Conservation (phyloP, 345 rosid species). For the Citrus reticulata region DNA sequence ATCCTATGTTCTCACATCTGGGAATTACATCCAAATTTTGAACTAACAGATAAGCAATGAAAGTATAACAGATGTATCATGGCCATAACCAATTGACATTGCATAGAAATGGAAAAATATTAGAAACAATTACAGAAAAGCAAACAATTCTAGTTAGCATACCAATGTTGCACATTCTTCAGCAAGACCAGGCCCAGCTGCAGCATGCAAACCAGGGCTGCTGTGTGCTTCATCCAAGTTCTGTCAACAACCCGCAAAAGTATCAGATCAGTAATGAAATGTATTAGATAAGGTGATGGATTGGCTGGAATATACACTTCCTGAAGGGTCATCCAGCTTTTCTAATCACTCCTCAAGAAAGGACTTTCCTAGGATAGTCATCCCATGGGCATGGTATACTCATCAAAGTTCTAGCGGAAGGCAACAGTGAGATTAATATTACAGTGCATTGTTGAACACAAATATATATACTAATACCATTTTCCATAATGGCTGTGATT, state of each 20-base stretch:
- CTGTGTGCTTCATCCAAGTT: slow-evolving; percentile 89
- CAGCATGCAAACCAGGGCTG: slow-evolving; percentile 89
- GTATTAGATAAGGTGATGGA: neutral
- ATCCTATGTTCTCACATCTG: neutral
- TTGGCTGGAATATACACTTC: neutral
- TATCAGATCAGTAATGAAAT: slow-evolving; percentile 10
- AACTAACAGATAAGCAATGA: neutral
- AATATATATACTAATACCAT: neutral
- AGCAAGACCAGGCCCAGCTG: slow-evolving; percentile 96
- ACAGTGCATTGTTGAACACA: neutral
- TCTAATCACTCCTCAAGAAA: neutral
- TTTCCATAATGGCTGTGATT: neutral
- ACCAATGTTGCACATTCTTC: slow-evolving; percentile 94
- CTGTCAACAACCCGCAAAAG: slow-evolving; percentile 42
- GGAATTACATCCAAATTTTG: too few species aligned
- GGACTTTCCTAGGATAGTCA: neutral
- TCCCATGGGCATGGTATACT: neutral
- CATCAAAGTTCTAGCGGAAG: neutral
- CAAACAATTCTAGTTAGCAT: slow-evolving; percentile 7
- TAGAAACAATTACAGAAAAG: neutral
- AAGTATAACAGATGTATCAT: neutral
- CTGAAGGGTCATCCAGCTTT: neutral
- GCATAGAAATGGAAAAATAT: slow-evolving; percentile 1
- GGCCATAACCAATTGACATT: neutral
- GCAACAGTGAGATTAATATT: neutral